Percentiles rank a stretch among this genome's conserved stretches.
Conservation (phyloP, 169 alveolate species). For the Toxoplasma gondii region DNA sequence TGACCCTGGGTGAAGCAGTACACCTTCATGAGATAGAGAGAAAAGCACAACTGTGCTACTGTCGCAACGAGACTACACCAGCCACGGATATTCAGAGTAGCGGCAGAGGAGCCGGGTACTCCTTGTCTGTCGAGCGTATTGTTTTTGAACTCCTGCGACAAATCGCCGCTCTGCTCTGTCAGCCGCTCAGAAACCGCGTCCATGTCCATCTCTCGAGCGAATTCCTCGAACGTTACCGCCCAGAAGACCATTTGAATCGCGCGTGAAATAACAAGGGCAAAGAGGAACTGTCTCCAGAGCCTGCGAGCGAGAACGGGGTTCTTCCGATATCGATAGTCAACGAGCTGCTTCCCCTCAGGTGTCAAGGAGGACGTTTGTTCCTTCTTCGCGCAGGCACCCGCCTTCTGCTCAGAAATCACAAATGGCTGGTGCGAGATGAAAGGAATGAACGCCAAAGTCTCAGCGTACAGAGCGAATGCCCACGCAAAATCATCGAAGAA, state of each 20-base stretch:
- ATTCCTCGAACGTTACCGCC: constrained; percentile 22
- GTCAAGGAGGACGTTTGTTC: background rate
- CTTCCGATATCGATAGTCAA: background rate
- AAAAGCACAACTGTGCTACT: constrained; percentile 7
- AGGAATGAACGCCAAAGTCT: constrained; percentile 24
- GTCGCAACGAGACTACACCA: constrained; percentile 15
- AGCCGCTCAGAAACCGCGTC: background rate
- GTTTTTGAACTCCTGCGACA: background rate
- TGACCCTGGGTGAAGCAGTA: background rate
- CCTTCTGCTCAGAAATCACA: background rate
- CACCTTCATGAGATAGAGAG: background rate
- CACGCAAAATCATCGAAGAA: constrained; percentile 16
- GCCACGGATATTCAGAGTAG: background rate
- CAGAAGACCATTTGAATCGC: background rate
- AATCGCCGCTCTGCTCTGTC: background rate
- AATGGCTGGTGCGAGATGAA: background rate
- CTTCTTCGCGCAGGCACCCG: background rate
- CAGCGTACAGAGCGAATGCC: background rate
- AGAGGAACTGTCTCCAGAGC: constrained; percentile 29
- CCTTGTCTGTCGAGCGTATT: background rate
- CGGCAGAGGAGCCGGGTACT: background rate
- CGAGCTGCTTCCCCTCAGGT: background rate
- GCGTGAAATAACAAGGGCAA: background rate
- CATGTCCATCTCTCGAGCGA: background rate
- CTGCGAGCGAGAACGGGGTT: constrained; percentile 13